Evolutionary conservation across 192 early-diverging fungal genomes (phyloP).

Genomic region (Coemansia sp.): DNA sequence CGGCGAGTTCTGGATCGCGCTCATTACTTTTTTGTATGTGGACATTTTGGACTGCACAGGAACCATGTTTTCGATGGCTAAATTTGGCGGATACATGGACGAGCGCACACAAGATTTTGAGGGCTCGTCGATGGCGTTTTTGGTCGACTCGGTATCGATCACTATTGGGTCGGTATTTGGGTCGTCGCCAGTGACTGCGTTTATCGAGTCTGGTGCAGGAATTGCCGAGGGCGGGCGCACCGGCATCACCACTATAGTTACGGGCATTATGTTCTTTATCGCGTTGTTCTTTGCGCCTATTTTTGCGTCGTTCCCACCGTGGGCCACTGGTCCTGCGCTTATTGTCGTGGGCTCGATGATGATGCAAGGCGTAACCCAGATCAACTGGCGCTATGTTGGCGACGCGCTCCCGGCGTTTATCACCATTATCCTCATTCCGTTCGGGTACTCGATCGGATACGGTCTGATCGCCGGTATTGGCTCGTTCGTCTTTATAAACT

Average conservation of each 20-base stretch:
- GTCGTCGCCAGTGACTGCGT: slow-evolving; percentile 73
- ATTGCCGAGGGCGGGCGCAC: slow-evolving; percentile 79
- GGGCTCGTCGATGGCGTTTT: slow-evolving; percentile 70
- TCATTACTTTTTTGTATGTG: slow-evolving; percentile 83
- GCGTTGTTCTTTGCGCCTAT: slow-evolving; percentile 81
- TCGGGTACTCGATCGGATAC: slow-evolving; percentile 81
- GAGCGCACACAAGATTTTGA: slow-evolving; percentile 75
- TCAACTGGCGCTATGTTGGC: slow-evolving; percentile 80
- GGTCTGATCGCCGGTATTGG: slow-evolving; percentile 74
- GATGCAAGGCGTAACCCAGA: slow-evolving; percentile 63
- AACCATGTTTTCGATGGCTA: slow-evolving; percentile 82
- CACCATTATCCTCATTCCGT: slow-evolving; percentile 72
- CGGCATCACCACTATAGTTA: slow-evolving; percentile 70
- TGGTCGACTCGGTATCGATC: slow-evolving; percentile 67
- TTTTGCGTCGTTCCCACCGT: slow-evolving; percentile 80
- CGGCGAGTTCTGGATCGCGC: slow-evolving; percentile 72
- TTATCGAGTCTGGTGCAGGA: slow-evolving; percentile 80
- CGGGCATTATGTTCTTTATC: slow-evolving; percentile 71
- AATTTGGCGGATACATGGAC: slow-evolving; percentile 75
- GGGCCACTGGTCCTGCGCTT: slow-evolving; percentile 81
- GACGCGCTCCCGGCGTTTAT: slow-evolving; percentile 78
- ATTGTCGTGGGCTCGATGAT: slow-evolving; percentile 81
- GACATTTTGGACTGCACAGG: slow-evolving; percentile 86
- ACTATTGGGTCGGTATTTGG: slow-evolving; percentile 72
- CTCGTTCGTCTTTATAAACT: slow-evolving; percentile 71